phyloP scores from a whole-genome alignment of 2,329 filamentous ascomycete species.

The Hypoxylon sp. region DNA sequence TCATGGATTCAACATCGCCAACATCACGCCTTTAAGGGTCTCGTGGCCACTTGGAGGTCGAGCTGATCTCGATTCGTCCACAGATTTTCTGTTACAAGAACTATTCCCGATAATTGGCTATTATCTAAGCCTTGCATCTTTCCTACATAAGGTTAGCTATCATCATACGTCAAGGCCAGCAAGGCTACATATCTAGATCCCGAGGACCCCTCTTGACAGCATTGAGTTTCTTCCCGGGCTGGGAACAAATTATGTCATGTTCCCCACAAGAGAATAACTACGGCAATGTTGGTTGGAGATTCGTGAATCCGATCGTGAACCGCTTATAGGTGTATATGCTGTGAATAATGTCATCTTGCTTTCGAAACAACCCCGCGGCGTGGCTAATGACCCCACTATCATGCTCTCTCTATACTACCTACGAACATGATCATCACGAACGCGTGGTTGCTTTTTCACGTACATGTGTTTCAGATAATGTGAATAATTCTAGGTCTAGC shows the following conservation, averaged over 20 bases:
- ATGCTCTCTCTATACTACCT: conserved; percentile 11
- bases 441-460: conserved; percentile 34
- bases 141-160: conserved; percentile 14
- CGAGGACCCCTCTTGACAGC: conserved; percentile 36
- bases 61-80: conserved; percentile 29
- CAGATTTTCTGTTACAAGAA: conserved; percentile 34
- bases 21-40: conserved; percentile 4
- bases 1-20: conserved; percentile 23
- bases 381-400: conserved; percentile 29
- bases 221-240: conserved; percentile 25
- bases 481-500: conserved; percentile 9
- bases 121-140: conserved; percentile 26
- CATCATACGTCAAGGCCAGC: conserved; percentile 35
- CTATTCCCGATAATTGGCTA: conserved; percentile 30
- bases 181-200: conserved; percentile 41
- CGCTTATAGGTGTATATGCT: conserved; percentile 22
- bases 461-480: conserved; percentile 41
- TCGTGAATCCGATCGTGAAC: conserved; percentile 25
- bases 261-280: conserved; percentile 29
- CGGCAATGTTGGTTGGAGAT: conserved; percentile 17
- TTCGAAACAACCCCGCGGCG: conserved; percentile 32
- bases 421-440: conserved; percentile 38
- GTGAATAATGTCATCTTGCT: conserved; percentile 40
- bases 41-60: conserved; percentile 15
- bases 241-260: conserved; percentile 43